Percentiles rank a stretch among this genome's conserved stretches.
phyloP scores from a whole-genome alignment of 495 filamentous ascomycete species.

The Viridothelium virens region DNA sequence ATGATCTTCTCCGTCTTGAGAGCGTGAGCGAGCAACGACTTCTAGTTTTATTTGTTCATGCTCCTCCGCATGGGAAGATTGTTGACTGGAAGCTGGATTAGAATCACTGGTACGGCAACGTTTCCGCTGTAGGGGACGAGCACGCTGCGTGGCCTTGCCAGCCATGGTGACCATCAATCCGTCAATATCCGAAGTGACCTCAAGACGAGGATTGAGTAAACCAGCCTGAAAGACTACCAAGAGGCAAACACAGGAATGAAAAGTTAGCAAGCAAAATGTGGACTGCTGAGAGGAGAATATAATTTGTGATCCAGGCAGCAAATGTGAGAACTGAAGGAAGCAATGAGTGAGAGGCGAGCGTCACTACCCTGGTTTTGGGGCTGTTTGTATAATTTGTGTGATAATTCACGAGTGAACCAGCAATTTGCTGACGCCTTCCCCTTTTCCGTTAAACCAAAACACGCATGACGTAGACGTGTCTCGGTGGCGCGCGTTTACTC shows the following conservation, averaged over 20 bases:
- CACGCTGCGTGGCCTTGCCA: background rate
- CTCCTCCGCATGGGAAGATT: background rate
- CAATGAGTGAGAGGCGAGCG: background rate
- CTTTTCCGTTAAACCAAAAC: conserved; percentile 6
- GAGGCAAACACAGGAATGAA: background rate
- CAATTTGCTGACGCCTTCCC: background rate
- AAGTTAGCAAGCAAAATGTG: no score
- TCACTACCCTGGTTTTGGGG: background rate
- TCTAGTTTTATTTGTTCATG: background rate
- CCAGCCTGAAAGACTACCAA: background rate
- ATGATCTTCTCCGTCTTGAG: background rate
- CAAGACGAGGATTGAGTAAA: background rate
- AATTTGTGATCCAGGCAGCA: background rate
- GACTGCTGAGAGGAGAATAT: background rate
- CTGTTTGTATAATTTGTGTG: conserved; percentile 2
- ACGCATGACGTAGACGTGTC: conserved; percentile 10
- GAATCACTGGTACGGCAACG: background rate
- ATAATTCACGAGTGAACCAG: background rate
- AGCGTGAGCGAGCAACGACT: background rate
- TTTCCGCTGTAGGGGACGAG: background rate
- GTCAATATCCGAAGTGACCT: background rate
- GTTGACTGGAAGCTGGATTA: background rate
- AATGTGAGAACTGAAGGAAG: background rate
- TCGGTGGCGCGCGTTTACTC: background rate
- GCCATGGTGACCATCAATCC: background rate